phyloP scores from a whole-genome alignment of 176 grass and related monocot species.

The Phyllostachys edulis region DNA sequence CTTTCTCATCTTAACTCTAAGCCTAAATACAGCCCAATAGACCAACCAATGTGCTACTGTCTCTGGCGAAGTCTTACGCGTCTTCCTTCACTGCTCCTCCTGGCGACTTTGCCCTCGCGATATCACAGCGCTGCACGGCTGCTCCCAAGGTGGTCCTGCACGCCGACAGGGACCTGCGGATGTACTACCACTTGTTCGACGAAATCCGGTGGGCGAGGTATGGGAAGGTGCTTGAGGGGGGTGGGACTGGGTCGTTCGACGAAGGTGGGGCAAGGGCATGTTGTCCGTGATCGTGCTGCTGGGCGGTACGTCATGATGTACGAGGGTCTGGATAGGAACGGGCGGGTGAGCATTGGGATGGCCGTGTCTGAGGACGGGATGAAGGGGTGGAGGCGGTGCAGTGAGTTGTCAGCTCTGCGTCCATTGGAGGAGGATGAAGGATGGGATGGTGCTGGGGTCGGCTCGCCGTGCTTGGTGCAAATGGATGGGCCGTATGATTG shows the following conservation, averaged over 20 bases:
- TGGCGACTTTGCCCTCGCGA: too few species aligned
- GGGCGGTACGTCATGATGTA: conserved; percentile 71
- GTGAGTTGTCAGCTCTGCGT: conserved; percentile 43
- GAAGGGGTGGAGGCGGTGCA: conserved; percentile 67
- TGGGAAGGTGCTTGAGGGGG: conserved; percentile 57
- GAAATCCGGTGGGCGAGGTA: conserved; percentile 63
- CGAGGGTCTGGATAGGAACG: conserved; percentile 56
- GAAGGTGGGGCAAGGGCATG: conserved; percentile 68
- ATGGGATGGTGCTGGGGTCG: conserved; percentile 66
- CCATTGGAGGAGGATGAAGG: conserved; percentile 46
- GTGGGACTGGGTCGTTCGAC: conserved; percentile 57
- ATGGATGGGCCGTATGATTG: conserved; percentile 66
- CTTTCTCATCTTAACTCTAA: too few species aligned
- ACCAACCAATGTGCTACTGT: too few species aligned
- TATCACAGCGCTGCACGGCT: too few species aligned
- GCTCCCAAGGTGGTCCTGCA: too few species aligned
- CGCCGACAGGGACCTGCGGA: conserved; percentile 66
- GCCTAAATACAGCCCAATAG: too few species aligned
- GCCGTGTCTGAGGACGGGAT: conserved; percentile 63
- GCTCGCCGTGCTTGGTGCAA: conserved; percentile 67
- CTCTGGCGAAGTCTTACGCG: too few species aligned
- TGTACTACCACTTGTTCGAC: conserved; percentile 95
- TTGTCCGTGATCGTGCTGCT: conserved; percentile 53
- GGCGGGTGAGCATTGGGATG: conserved; percentile 58
- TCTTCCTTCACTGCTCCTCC: too few species aligned